phyloP scores from a whole-genome alignment of 2,329 filamentous ascomycete genomes.

The Penicillium sp. region DNA sequence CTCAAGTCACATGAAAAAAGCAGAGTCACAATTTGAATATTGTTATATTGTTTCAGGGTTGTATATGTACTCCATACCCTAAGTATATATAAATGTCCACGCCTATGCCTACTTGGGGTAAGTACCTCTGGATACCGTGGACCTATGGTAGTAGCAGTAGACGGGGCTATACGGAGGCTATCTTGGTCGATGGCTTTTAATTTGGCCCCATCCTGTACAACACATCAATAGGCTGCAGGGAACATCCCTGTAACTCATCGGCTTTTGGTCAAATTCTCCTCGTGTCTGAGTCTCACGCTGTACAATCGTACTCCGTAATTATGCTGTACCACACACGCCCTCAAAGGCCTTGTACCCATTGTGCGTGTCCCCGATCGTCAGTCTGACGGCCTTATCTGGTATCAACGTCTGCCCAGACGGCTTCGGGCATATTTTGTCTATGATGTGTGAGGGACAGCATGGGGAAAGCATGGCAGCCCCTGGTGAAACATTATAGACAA shows the following conservation, averaged over 20 bases:
- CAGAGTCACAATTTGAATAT: neutral
- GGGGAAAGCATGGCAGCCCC: conserved; percentile 6
- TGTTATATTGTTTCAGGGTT: neutral
- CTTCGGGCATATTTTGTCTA: conserved; percentile 6
- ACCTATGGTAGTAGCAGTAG: neutral
- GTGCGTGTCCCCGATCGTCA: neutral
- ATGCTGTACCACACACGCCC: conserved; percentile 3
- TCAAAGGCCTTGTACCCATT: conserved; percentile 15
- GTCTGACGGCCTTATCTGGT: conserved; percentile 14
- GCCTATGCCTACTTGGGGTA: neutral
- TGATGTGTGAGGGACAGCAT: conserved; percentile 6
- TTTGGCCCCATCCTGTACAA: conserved; percentile 11
- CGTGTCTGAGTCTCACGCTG: conserved; percentile 6
- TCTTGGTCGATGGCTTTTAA: neutral
- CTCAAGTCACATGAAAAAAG: conserved; percentile 5
- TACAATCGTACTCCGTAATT: neutral
- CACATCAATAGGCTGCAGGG: conserved; percentile 12
- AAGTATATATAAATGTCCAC: neutral
- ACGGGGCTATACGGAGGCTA: conserved; percentile 1
- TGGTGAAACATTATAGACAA: conserved; percentile 12
- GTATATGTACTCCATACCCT: neutral
- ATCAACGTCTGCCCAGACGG: conserved; percentile 16
- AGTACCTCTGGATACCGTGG: neutral
- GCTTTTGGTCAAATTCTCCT: conserved; percentile 8
- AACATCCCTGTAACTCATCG: conserved; percentile 5